Conservation (phyloP, 257 asterid genomes). For the Solanum sitiens region DNA sequence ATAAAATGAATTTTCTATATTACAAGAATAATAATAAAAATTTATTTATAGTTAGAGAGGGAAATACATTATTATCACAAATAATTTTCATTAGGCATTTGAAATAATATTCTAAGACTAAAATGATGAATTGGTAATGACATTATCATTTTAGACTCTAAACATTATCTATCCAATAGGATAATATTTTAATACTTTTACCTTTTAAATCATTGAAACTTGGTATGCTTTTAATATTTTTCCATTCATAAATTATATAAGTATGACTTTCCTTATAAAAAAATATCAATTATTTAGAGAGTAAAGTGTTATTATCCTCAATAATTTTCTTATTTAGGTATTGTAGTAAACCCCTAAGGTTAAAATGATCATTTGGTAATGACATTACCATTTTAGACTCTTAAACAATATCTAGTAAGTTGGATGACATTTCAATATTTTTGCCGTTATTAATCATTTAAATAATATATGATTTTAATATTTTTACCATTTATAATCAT, state of each 20-base stretch:
- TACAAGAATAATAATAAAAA: too few relatives aligned
- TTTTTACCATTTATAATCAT: too few relatives aligned
- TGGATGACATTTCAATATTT: too few relatives aligned
- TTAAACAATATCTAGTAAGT: too few relatives aligned
- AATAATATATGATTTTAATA: too few relatives aligned
- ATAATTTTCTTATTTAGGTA: neutral
- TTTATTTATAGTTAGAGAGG: neutral
- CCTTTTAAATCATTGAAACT: neutral
- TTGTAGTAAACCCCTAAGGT: too few relatives aligned
- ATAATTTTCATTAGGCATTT: neutral
- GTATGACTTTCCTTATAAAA: neutral
- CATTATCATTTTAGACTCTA: neutral
- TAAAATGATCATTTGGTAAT: too few relatives aligned
- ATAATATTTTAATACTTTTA: neutral
- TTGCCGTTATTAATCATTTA: too few relatives aligned
- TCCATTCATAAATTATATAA: neutral
- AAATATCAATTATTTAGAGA: neutral
- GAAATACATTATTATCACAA: too few relatives aligned
- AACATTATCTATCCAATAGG: neutral
- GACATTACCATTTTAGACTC: too few relatives aligned
- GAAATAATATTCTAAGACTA: neutral
- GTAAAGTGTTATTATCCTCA: neutral
- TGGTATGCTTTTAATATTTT: too few relatives aligned
- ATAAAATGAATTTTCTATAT: neutral
- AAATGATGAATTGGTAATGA: neutral